A percentile compares a stretch with the other conserved stretches of the same genome.
These are phyloP conservation scores for Malus hybrid DNA, from an alignment of 331 rosid species.

Conservation along the genomic window DNA sequence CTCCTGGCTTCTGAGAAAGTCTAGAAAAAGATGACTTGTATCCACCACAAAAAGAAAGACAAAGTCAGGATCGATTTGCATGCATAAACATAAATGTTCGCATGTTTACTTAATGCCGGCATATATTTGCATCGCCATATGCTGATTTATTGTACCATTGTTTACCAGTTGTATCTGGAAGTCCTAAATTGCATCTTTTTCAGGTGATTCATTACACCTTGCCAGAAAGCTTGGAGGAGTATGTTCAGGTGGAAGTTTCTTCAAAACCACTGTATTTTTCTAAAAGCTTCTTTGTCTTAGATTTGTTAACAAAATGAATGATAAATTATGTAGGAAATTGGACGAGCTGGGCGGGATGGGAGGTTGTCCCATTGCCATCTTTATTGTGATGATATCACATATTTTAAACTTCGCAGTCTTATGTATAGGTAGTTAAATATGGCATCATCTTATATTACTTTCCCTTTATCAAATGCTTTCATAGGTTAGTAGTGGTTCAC, in stretches of 20 bases:
- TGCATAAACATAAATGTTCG: neutral
- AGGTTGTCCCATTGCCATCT: constrained; percentile 82
- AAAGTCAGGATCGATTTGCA: neutral
- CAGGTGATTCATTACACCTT: constrained; percentile 96
- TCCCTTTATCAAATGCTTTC: neutral
- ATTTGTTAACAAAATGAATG: constrained; percentile 10
- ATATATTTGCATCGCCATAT: constrained; percentile 10
- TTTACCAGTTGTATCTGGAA: constrained; percentile 13
- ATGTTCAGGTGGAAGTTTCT: constrained; percentile 67
- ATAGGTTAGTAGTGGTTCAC: neutral
- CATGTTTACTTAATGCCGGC: constrained; percentile 9
- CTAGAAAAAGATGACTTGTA: neutral
- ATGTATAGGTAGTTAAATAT: constrained; percentile 54
- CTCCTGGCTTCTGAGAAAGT: constrained; percentile 3
- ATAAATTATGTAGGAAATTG: constrained; percentile 59
- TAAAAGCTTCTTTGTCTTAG: constrained; percentile 12
- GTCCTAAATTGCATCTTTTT: constrained; percentile 12
- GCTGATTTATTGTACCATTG: neutral
- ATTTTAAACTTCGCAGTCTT: constrained; percentile 84
- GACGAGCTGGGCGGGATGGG: constrained; percentile 98
- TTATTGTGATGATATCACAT: constrained; percentile 68
- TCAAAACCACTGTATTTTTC: constrained; percentile 5
- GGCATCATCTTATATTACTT: neutral
- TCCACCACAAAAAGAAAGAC: neutral
- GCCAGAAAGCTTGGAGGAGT: constrained; percentile 94